These are phyloP conservation scores for Botrytis medusae DNA, from an alignment of 2,329 filamentous ascomycete genomes.

Conservation along the genomic window DNA sequence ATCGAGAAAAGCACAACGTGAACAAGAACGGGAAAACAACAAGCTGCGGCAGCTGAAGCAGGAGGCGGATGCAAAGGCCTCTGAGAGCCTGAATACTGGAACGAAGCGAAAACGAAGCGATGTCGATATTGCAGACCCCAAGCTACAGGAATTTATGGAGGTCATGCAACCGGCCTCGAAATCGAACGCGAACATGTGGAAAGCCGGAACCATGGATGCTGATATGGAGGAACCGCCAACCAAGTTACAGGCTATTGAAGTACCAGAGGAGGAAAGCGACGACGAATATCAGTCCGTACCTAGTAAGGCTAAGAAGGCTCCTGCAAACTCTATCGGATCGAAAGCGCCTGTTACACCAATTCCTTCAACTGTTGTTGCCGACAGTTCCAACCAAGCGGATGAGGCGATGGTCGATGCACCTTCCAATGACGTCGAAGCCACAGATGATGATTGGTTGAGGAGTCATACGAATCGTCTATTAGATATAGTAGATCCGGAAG, in stretches of 20 bases:
- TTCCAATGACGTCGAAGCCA: slow-evolving; percentile 35
- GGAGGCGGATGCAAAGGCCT: slow-evolving; percentile 30
- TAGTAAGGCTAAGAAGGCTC: slow-evolving; percentile 46
- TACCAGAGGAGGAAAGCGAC: slow-evolving; percentile 62
- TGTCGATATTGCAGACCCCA: slow-evolving; percentile 65
- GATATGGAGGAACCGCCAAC: slow-evolving; percentile 43
- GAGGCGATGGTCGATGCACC: slow-evolving; percentile 23
- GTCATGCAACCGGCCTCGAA: slow-evolving; percentile 73
- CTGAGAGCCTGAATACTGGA: slow-evolving; percentile 42
- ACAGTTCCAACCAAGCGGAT: slow-evolving; percentile 27
- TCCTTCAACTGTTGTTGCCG: slow-evolving; percentile 24
- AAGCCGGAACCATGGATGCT: slow-evolving; percentile 50
- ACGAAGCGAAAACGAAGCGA: slow-evolving; percentile 67
- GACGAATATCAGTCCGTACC: slow-evolving; percentile 72
- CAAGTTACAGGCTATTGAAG: slow-evolving; percentile 45
- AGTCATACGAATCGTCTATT: slow-evolving; percentile 83
- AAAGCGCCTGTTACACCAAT: slow-evolving; percentile 6
- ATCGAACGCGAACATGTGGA: slow-evolving; percentile 61
- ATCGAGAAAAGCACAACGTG: slow-evolving; percentile 43
- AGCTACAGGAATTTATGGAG: slow-evolving; percentile 81
- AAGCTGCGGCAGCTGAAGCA: slow-evolving; percentile 30
- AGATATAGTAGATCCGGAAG: slow-evolving; percentile 67
- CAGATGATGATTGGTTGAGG: slow-evolving; percentile 81
- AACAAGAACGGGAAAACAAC: slow-evolving; percentile 38
- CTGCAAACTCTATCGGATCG: slow-evolving; percentile 22